These are phyloP conservation scores for Microstegium vimineum DNA, from an alignment of 176 grass and related monocot genomes.

Conservation along the genomic window DNA sequence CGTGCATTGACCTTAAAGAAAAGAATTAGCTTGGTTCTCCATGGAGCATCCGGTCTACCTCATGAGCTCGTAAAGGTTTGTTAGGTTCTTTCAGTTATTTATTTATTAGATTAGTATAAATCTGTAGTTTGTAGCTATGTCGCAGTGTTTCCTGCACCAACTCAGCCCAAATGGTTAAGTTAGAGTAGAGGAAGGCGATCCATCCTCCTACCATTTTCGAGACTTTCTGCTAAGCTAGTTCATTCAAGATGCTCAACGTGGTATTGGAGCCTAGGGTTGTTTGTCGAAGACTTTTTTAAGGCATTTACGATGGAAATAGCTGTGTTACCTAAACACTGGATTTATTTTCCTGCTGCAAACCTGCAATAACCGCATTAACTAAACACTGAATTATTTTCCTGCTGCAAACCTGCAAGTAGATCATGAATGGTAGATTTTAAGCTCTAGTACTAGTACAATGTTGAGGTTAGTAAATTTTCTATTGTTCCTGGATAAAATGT, in stretches of 20 bases:
- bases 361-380: too few relatives aligned
- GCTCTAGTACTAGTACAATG: neutral
- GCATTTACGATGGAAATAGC: neutral
- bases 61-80: slow-evolving; percentile 66
- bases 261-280: neutral
- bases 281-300: neutral
- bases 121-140: neutral
- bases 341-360: neutral
- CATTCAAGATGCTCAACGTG: neutral
- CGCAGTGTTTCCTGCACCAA: neutral
- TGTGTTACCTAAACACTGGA: neutral
- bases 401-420: neutral
- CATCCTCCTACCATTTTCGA: neutral
- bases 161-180: neutral
- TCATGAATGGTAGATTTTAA: neutral
- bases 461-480: neutral
- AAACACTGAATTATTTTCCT: too few relatives aligned
- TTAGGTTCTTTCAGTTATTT: slow-evolving; percentile 5
- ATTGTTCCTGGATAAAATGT: neutral
- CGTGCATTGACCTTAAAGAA: slow-evolving; percentile 58
- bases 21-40: slow-evolving; percentile 87
- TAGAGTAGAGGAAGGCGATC: neutral
- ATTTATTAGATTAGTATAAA: neutral
- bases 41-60: slow-evolving; percentile 88
- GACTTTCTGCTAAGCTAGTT: neutral